These are phyloP conservation scores for Phytophthora colocasiae DNA, from an alignment of 352 stramenopile genomes.

Conservation along the genomic window DNA sequence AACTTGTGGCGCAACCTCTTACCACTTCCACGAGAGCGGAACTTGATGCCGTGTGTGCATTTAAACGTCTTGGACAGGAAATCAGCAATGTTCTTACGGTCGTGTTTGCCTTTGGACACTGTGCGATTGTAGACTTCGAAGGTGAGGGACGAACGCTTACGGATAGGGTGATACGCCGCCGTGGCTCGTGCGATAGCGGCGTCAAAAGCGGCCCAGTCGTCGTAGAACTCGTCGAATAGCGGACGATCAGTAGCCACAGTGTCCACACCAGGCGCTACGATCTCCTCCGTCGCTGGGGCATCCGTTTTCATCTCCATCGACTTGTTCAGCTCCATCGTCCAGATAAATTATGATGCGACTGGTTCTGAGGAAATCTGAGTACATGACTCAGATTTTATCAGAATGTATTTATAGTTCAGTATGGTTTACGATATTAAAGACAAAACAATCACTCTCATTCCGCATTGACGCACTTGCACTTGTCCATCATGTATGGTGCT, in stretches of 20 bases:
- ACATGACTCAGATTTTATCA: slow-evolving; percentile 17
- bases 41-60: slow-evolving; percentile 87
- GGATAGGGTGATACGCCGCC: slow-evolving; percentile 75
- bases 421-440: not conserved
- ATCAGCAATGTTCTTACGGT: slow-evolving; percentile 76
- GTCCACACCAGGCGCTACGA: not conserved
- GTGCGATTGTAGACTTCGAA: slow-evolving; percentile 90
- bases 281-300: slow-evolving; percentile 3
- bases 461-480: slow-evolving; percentile 12
- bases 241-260: slow-evolving; percentile 11
- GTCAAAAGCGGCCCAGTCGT: slow-evolving; percentile 80
- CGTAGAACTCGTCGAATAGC: slow-evolving; percentile 80
- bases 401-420: slow-evolving; percentile 12
- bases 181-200: slow-evolving; percentile 63
- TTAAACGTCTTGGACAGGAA: slow-evolving; percentile 88
- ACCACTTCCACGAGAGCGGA: slow-evolving; percentile 71
- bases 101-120: slow-evolving; percentile 83
- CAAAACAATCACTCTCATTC: slow-evolving; percentile 24
- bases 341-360: slow-evolving; percentile 4
- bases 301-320: slow-evolving; percentile 31
- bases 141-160: slow-evolving; percentile 83
- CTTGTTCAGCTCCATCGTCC: slow-evolving; percentile 34
- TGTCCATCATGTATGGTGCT: slow-evolving; percentile 11
- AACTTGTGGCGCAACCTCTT: slow-evolving; percentile 74
- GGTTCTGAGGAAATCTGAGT: slow-evolving; percentile 1